Percentiles rank a stretch among this genome's conserved stretches.
Conservation (phyloP, 2,329 filamentous ascomycete species). For the Didymella segeticola region DNA sequence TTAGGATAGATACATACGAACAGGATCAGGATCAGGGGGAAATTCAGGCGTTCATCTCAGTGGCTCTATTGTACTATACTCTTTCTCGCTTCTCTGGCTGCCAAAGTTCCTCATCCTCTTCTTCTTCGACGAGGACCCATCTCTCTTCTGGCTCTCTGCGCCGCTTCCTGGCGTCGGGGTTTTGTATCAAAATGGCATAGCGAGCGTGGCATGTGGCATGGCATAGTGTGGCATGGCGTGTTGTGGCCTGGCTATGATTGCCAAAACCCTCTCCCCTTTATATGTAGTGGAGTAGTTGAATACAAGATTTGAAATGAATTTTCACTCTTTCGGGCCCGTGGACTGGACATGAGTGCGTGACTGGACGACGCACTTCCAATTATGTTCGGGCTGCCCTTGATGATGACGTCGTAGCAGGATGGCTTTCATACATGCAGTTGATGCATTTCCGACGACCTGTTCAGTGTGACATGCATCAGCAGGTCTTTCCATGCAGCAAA, state of each 20-base stretch:
- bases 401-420: no score
- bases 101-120: background rate
- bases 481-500: no score
- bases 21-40: background rate
- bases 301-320: background rate
- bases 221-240: no score
- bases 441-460: no score
- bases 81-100: constrained; percentile 9
- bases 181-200: constrained; percentile 20
- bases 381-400: no score
- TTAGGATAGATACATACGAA: constrained; percentile 8
- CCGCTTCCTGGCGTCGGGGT: background rate
- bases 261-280: constrained; percentile 17
- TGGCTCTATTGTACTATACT: constrained; percentile 14
- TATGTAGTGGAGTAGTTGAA: constrained; percentile 5
- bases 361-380: no score
- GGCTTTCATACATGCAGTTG: no score
- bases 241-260: constrained; percentile 10
- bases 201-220: constrained; percentile 8
- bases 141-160: constrained; percentile 10
- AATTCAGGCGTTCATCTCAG: constrained; percentile 7
- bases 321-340: no score
- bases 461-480: no score
- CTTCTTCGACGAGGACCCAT: no score
- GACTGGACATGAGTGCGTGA: no score